Base-by-base conservation (phyloP, 2,329 filamentous ascomycete species). In the Hawksworthiomyces lignivorus region DNA sequence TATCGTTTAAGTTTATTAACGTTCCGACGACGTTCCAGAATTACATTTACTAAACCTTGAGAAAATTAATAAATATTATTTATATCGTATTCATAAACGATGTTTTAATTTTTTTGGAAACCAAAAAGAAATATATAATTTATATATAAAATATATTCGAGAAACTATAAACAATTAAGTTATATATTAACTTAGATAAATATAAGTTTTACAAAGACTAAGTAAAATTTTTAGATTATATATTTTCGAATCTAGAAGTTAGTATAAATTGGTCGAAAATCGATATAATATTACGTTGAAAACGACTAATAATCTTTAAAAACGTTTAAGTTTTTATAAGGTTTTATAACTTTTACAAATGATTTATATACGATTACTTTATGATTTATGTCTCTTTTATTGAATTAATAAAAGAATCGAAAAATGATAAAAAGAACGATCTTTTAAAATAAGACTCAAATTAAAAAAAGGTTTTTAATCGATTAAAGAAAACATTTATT, bases 11-110 rank as follows among this genome's bases (percentile, higher is more conserved):
- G 12, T 26, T 26, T 7, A 26, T 26, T 26, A 26, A 26, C 12
- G 12, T 12, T 26, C 12, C 12, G 12, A 26, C 12, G 7, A 26
- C 12, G 12, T 26, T 26, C 12, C 12, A 26, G 12, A 7, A 26
- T 26, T 26, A 26, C 12, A 26, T 26, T 26, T 26, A 26, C 12
- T 7, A 7, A 7, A 26, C 24, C 24, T 12, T 26, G 7, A 26
- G 12, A 26, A 12, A 12, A 26, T 26, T 26, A 26, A 26, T 26
- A 7, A 26, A 26, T 12, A 12, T 26, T 26, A 26, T 12, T 7
- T 26, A 26, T 26, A 41, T 41, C 36, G 45, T 30, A 22, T 34
- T 21, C 41, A 33, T 41, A 17, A 30, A 33, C 22, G 24, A 28
- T 19, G 14, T 40, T 29, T 44, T 20, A 15, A 32, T 20, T 29